Evolutionary conservation across 352 stramenopile genomes (phyloP).

Genomic region (Phytophthora fragariae): DNA sequence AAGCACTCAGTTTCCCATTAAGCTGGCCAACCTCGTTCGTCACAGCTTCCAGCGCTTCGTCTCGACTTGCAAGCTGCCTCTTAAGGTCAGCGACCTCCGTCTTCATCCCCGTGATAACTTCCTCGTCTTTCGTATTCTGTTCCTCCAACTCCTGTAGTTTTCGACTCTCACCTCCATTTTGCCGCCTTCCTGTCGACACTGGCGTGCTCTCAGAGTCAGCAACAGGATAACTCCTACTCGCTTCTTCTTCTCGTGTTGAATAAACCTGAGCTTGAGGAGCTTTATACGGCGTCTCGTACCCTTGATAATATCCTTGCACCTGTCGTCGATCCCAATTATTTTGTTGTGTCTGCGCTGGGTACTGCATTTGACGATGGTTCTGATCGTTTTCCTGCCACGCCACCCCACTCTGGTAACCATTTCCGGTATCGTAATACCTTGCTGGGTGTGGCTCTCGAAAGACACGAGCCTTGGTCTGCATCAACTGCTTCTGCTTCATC

Average conservation of each 20-base stretch:
- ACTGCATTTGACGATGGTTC: slow-evolving; percentile 31
- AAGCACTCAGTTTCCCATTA: slow-evolving; percentile 28
- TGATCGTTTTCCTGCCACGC: slow-evolving; percentile 41
- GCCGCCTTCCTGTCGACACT: slow-evolving; percentile 18
- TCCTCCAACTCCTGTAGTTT: slow-evolving; percentile 46
- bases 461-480: slow-evolving; percentile 37
- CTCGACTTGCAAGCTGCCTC: slow-evolving; percentile 34
- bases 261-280: slow-evolving; percentile 31
- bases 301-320: slow-evolving; percentile 34
- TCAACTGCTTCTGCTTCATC: slow-evolving; percentile 44
- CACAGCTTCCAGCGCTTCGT: slow-evolving; percentile 29
- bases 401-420: slow-evolving; percentile 26
- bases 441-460: slow-evolving; percentile 29
- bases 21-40: slow-evolving; percentile 32
- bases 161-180: slow-evolving; percentile 28
- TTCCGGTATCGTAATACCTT: slow-evolving; percentile 43
- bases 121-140: slow-evolving; percentile 41
- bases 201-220: slow-evolving; percentile 19
- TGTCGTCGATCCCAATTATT: slow-evolving; percentile 31
- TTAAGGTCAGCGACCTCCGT: slow-evolving; percentile 30
- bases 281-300: slow-evolving; percentile 33
- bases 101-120: slow-evolving; percentile 32
- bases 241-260: slow-evolving; percentile 25
- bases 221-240: slow-evolving; percentile 16
- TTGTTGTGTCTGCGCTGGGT: slow-evolving; percentile 27